Percentiles rank a stretch among this genome's conserved stretches.
These are phyloP conservation scores for Microbotryum violaceum DNA, from an alignment of 1,284 basidiomycete species.

Conservation along the genomic window DNA sequence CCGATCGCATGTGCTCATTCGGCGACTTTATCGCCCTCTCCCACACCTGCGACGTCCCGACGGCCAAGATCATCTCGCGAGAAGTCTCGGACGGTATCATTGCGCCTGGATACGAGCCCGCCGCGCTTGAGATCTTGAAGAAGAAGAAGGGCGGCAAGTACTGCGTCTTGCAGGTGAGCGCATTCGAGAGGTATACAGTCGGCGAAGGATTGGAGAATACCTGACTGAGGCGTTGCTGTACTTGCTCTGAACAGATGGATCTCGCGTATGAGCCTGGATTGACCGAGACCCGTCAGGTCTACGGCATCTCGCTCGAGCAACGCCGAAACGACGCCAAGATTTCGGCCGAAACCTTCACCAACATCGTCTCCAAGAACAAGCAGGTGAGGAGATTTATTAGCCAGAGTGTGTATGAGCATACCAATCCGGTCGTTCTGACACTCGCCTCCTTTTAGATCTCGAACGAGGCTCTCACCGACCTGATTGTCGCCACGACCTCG, in stretches of 20 bases:
- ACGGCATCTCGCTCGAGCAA: constrained; percentile 86
- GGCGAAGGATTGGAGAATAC: neutral
- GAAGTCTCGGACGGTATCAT: constrained; percentile 98
- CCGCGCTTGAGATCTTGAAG: constrained; percentile 79
- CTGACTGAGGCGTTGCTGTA: neutral
- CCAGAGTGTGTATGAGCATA: no score
- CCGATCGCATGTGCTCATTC: constrained; percentile 98
- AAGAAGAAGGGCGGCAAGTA: constrained; percentile 99
- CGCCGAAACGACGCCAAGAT: constrained; percentile 87
- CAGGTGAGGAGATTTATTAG: constrained; percentile 48
- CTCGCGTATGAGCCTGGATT: constrained; percentile 65
- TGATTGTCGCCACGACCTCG: constrained; percentile 89
- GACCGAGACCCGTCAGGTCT: constrained; percentile 89
- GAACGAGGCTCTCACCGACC: constrained; percentile 63
- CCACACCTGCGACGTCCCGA: constrained; percentile 83
- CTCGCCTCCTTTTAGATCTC: constrained; percentile 53
- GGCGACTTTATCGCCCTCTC: constrained; percentile 98
- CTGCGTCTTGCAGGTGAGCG: constrained; percentile 77
- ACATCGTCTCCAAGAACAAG: constrained; percentile 82
- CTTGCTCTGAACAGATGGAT: constrained; percentile 58
- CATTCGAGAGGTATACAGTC: neutral
- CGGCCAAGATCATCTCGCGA: constrained; percentile 90
- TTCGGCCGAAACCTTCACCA: constrained; percentile 68
- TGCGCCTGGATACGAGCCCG: constrained; percentile 81
- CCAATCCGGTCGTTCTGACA: neutral